phyloP scores from a whole-genome alignment of 371 early-diverging fungal species.

The Mucor indicus region DNA sequence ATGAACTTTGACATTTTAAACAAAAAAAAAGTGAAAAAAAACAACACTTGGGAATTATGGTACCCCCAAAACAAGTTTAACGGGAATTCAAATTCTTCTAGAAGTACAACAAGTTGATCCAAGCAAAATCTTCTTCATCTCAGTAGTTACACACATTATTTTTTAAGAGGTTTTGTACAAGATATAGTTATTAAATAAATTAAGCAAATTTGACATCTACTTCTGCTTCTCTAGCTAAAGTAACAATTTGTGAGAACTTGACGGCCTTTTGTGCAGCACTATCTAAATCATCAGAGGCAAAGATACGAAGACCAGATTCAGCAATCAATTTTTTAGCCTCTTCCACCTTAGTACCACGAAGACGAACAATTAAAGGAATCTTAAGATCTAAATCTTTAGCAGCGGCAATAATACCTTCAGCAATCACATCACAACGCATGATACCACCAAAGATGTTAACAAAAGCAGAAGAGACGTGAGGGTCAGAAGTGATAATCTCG shows the following conservation, averaged over 20 bases:
- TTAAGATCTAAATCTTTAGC: constrained; percentile 85
- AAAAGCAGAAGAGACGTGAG: constrained; percentile 90
- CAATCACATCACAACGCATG: constrained; percentile 98
- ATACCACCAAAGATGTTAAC: constrained; percentile 99
- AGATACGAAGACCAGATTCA: constrained; percentile 89
- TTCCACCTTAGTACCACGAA: constrained; percentile 80
- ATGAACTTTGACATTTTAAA: constrained; percentile 14
- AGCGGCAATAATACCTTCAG: constrained; percentile 96
- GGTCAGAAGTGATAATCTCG: constrained; percentile 96
- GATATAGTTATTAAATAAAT: too few species aligned
- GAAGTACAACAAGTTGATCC: too few species aligned
- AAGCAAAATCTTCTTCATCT: too few species aligned
- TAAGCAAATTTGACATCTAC: constrained; percentile 62
- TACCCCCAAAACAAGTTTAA: too few species aligned
- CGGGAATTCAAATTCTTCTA: too few species aligned
- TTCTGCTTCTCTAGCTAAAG: constrained; percentile 67
- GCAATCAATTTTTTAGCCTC: constrained; percentile 65
- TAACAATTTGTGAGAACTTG: constrained; percentile 84
- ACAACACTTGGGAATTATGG: too few species aligned
- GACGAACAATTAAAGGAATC: constrained; percentile 94
- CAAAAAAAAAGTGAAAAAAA: too few species aligned
- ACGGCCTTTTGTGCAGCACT: constrained; percentile 94
- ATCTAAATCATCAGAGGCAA: constrained; percentile 92
- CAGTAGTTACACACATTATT: too few species aligned
- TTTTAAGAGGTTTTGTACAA: too few species aligned